Conservation (phyloP, 345 rosid genomes). For the Excoecaria agallocha region DNA sequence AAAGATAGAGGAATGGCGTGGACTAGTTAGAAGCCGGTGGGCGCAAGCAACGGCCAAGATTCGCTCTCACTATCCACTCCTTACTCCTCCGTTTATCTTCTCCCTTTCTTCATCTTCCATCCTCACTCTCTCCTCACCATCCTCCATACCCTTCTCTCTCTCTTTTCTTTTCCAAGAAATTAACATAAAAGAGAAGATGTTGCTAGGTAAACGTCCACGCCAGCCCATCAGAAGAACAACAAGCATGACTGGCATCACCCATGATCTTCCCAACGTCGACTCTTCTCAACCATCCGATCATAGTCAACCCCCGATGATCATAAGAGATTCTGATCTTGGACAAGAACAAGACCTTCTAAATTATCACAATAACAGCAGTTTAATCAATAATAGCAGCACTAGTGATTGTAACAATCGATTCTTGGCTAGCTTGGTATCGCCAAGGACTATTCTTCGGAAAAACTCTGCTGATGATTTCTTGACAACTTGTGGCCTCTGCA, state of each 20-base stretch:
- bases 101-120: background rate
- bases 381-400: background rate
- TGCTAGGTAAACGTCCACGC: constrained; percentile 66
- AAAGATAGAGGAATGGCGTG: constrained; percentile 32
- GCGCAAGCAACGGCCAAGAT: constrained; percentile 58
- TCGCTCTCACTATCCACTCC: constrained; percentile 24
- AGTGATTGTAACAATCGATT: constrained; percentile 20
- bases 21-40: constrained; percentile 32
- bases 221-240: constrained; percentile 63
- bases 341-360: background rate
- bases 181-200: constrained; percentile 36
- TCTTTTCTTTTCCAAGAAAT: background rate
- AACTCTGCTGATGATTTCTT: constrained; percentile 46
- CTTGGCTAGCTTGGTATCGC: constrained; percentile 46
- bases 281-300: constrained; percentile 33
- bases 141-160: background rate
- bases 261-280: constrained; percentile 34
- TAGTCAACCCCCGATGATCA: constrained; percentile 5
- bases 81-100: constrained; percentile 16
- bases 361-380: background rate
- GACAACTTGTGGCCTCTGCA: constrained; percentile 71
- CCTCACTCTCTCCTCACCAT: background rate
- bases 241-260: constrained; percentile 61
- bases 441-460: constrained; percentile 27
- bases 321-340: background rate